These are phyloP conservation scores for Podaxis sp. DNA, from an alignment of 768 basidiomycete species.

Conservation along the genomic window DNA sequence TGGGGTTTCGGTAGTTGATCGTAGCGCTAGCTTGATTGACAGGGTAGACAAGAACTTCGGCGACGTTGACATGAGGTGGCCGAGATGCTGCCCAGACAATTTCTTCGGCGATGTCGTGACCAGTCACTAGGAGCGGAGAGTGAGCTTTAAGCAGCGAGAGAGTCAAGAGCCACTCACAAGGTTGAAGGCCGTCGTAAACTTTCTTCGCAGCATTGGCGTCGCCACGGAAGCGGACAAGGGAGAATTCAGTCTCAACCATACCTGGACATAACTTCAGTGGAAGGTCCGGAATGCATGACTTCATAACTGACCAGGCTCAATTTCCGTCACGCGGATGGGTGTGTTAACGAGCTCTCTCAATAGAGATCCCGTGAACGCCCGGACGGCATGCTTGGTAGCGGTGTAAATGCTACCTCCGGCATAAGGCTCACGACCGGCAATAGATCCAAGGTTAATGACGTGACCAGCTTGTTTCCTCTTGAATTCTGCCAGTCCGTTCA, in stretches of 20 bases:
- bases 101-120: constrained; percentile 93
- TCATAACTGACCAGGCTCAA: constrained; percentile 73
- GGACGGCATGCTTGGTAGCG: constrained; percentile 86
- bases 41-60: constrained; percentile 75
- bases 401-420: constrained; percentile 91
- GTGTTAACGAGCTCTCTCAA: constrained; percentile 90
- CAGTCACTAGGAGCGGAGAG: constrained; percentile 53
- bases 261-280: constrained; percentile 21
- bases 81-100: constrained; percentile 96
- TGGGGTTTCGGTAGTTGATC: constrained; percentile 43
- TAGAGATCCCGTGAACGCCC: constrained; percentile 81
- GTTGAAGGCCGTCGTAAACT: constrained; percentile 88
- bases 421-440: constrained; percentile 88
- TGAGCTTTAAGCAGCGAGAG: background rate
- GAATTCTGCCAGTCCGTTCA: constrained; percentile 53
- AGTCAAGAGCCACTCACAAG: constrained; percentile 51
- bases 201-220: constrained; percentile 80
- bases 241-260: constrained; percentile 74
- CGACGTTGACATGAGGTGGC: constrained; percentile 90
- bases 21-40: constrained; percentile 77
- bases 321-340: constrained; percentile 90
- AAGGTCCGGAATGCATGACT: constrained; percentile 16
- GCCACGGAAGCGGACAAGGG: constrained; percentile 85
- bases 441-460: constrained; percentile 93
- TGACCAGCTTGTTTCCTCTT: constrained; percentile 77